phyloP scores from a whole-genome alignment of 306 rosid species.

The Neltuma alba region DNA sequence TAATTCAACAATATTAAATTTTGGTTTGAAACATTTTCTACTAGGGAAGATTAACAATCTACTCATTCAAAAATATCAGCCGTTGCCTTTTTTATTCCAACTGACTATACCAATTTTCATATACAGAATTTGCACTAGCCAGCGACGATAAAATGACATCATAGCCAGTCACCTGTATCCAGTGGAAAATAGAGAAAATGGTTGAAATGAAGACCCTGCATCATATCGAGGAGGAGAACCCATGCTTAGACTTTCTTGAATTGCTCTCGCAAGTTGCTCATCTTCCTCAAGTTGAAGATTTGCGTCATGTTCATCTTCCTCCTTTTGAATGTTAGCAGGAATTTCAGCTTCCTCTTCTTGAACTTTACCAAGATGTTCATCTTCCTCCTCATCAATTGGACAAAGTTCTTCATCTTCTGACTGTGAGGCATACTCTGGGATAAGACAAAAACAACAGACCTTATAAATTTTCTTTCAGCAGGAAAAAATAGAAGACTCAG shows the following conservation, averaged over 20 bases:
- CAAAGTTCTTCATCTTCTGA: slow-evolving; percentile 53
- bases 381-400: slow-evolving; percentile 63
- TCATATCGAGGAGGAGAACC: slow-evolving; percentile 65
- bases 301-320: slow-evolving; percentile 52
- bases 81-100: slow-evolving; percentile 13
- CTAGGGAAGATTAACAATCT: not conserved
- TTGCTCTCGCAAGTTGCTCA: slow-evolving; percentile 91
- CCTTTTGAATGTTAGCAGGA: slow-evolving; percentile 39
- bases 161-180: slow-evolving; percentile 69
- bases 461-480: slow-evolving; percentile 21
- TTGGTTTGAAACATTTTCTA: slow-evolving; percentile 1
- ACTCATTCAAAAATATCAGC: slow-evolving; percentile 1
- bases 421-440: slow-evolving; percentile 63
- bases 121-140: slow-evolving; percentile 6
- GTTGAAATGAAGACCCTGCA: slow-evolving; percentile 57
- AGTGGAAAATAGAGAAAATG: slow-evolving; percentile 53
- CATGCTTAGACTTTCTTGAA: slow-evolving; percentile 79
- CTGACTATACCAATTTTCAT: slow-evolving; percentile 10
- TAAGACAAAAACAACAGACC: slow-evolving; percentile 34
- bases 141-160: slow-evolving; percentile 24
- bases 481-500: not conserved
- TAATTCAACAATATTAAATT: slow-evolving; percentile 12
- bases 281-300: slow-evolving; percentile 87
- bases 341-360: slow-evolving; percentile 69
- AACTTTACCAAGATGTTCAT: slow-evolving; percentile 47